Evolutionary conservation across 176 grass and related monocot genomes (phyloP).

Genomic region (Oryza punctata): DNA sequence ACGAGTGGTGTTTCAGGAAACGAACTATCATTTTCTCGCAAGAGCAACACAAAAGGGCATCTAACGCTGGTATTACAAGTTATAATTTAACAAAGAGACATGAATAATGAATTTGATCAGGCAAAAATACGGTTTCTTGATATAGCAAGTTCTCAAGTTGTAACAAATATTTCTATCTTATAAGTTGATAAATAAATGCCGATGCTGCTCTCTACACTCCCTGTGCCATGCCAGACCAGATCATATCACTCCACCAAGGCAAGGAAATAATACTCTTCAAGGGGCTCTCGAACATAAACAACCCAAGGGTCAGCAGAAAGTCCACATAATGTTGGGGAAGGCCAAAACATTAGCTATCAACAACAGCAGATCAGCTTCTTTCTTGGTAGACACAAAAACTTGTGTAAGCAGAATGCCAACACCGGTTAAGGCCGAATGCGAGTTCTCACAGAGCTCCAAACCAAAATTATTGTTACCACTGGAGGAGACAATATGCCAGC

Average conservation of each 20-base stretch:
- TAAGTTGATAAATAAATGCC: constrained; percentile 13
- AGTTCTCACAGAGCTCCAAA: neutral
- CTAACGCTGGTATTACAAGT: neutral
- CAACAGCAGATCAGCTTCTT: constrained; percentile 31
- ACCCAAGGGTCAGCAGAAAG: constrained; percentile 33
- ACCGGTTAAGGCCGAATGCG: neutral
- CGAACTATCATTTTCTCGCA: neutral
- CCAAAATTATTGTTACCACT: constrained; percentile 29
- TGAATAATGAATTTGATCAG: neutral
- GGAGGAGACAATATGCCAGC: neutral
- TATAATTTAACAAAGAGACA: neutral
- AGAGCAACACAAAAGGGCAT: neutral
- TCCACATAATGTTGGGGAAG: constrained; percentile 4
- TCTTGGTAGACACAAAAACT: neutral
- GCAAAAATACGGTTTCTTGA: constrained; percentile 18
- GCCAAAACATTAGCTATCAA: constrained; percentile 23
- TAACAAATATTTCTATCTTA: constrained; percentile 38
- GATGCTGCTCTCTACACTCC: constrained; percentile 31
- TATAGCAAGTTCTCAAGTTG: neutral
- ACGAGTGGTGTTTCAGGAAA: too few species aligned
- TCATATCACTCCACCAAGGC: constrained; percentile 9
- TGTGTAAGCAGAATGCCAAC: neutral
- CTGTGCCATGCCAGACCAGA: constrained; percentile 13
- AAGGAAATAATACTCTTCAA: constrained; percentile 15
- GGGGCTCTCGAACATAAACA: constrained; percentile 25